Evolutionary conservation across 768 basidiomycete genomes (phyloP), one percentile per base, ranked within the genome.

Genomic region (Rhizopogon rudus): DNA sequence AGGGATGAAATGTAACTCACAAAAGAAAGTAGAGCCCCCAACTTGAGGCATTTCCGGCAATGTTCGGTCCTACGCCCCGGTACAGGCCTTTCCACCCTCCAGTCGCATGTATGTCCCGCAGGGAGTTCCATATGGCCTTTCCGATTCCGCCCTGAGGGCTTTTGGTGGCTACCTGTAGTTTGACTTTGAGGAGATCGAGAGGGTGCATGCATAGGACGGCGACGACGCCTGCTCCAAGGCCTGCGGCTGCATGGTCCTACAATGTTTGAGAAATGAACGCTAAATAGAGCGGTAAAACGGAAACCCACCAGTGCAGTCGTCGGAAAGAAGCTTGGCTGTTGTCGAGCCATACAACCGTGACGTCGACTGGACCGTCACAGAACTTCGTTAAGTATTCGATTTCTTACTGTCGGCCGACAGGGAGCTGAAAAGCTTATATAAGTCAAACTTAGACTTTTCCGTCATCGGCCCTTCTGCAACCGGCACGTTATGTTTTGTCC

Each of bases 1-100:
- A 22, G n/a, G 40, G 17, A 29, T 43, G 12, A 39, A 61, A 44
- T 16, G 43, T 64, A 43, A 81, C 93, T 72, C 67, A 98, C 97
- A 97, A 96, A 59, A 96, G 81, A 73, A 99, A 99, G 72, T 99
- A 99, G 25, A 98, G 72, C 0, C 97, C 97, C 97, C 97, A 99
- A 63, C 93, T 95, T 7, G 88, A 86, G 17, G 95, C 93, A 60
- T 98, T 98, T 12, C 96, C 97, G 0, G 91, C 91, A 57, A 98
- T 80, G 70, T 98, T 99, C 2, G 94, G 84, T 0, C 83, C 81
- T 33, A 98, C 76, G 14, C 97, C 97, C 52, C 96, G 81, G 69
- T 98, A 98, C 48, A 98, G 74, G 0, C 95, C 96, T 57, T 71
- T 78, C 82, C 84, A 88, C 5, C 97, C 96, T 55, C 90, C 82